Evolutionary conservation across 768 basidiomycete genomes (phyloP), one percentile per base, ranked within the genome.

Genomic region (Mycena indigotica): DNA sequence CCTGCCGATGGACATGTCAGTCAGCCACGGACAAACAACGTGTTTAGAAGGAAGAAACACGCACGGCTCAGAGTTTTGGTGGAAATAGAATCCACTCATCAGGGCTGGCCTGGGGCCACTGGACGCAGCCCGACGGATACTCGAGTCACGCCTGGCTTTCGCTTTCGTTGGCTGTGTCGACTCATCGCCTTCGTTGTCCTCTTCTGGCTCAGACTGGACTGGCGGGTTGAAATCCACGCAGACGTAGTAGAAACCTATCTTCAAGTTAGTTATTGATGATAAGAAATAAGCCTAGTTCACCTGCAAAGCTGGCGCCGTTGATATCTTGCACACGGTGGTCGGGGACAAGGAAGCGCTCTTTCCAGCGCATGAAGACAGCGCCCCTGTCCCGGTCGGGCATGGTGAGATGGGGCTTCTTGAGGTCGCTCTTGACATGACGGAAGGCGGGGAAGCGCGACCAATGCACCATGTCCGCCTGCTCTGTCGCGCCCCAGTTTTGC

Each of bases 361-460:
- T 98, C 90, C 94, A 95, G 59, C 96, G 80, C 89, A 98, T 93
- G 70, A 98, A 98, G 28, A 95, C 85, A 24, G 88, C 88, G 1
- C 88, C 88, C 49, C 88, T 82, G 66, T 89, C 87, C 39, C 88
- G 79, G 66, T 90, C 89, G 45, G 83, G 75, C 67, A 96, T 87
- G 39, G 90, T 92, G 71, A 92, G 67, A 60, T 86, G 81, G 0
- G 93, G 93, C 67, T 84, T 79, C 69, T 87, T 84, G 61, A 95
- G 81, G 67, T 95, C 91, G 58, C 83, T 79, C 70, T 86, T 87
- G 61, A 95, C 84, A 65, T 91, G 83, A 39, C 88, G 84, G 73
- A 95, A 94, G 23, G 93, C 88, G 35, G 93, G 93, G 76, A 98
- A 98, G 41, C 95, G 85, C 32, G 84, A 82, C 95, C 95, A 98